Evolutionary conservation across 305 asterid species (phyloP), one percentile per base, ranked within the genome.

Genomic region (Plantago lanceolata): DNA sequence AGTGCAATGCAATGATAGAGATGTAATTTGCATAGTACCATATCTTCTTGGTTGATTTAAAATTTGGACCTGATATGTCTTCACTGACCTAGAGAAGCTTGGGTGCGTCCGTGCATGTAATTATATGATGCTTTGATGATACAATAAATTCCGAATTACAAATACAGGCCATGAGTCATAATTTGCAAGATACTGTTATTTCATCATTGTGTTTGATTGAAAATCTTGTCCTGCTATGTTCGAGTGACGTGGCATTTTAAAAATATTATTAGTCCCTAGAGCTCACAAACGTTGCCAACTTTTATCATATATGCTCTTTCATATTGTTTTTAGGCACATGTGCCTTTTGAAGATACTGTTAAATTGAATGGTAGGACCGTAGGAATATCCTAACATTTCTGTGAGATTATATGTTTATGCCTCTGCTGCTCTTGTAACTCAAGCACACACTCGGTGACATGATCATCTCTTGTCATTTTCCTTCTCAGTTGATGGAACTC

Each of bases 401-500:
- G n/a, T 40, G 3, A 12, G 2, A 12, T 2, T 40, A 40, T 40
- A 40, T 2, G 15, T 9, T 9, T 40, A 40, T 9, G 2, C 44
- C 13, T 37, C 8, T 8, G 44, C 44, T 37, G 44, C 1, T 40
- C 16, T 40, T 40, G 45, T 11, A 40, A 40, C 45, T 40, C 45
- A 37, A 40, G 45, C 15, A 40, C 15, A 40, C 11, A 5, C 45
- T 9, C 15, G 3, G 44, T 40, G 45, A 9, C 11, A 40, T 40
- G 45, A 40, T 40, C 45, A 8, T 40, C 59, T 54, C 45, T 62
- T 35, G 66, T 45, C 52, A 35, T 40, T 47, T 21, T 48, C 1
- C 53, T 43, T 50, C 45, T 33, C 59, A 18, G 95, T 60, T 80
- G 12, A 88, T 91, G 98, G 95, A 89, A 73, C 6, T 80, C 20